Conservation (phyloP, 352 stramenopile genomes). For the Globisporangium sylvaticum region DNA sequence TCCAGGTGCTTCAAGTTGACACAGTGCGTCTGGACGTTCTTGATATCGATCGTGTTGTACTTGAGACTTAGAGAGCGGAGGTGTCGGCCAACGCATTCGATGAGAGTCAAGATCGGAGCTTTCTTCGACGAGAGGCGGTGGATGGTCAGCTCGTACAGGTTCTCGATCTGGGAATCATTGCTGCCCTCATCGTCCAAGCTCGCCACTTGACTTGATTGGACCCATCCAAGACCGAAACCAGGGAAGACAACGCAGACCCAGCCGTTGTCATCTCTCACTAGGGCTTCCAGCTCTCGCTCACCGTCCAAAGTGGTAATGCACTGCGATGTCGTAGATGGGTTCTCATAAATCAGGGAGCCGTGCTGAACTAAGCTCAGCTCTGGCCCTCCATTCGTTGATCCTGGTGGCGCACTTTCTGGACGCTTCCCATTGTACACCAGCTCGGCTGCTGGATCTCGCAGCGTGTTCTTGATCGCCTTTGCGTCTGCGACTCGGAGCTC, state of each 20-base stretch:
- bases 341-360: background rate
- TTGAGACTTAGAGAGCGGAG: constrained; percentile 6
- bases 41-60: constrained; percentile 5
- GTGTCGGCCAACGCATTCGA: constrained; percentile 4
- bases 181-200: background rate
- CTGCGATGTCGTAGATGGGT: background rate
- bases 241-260: constrained; percentile 4
- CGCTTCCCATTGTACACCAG: constrained; percentile 1
- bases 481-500: constrained; percentile 1
- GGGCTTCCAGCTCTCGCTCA: constrained; percentile 1
- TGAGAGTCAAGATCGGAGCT: constrained; percentile 4
- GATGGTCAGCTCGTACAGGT: constrained; percentile 3
- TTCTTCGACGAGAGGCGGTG: constrained; percentile 9
- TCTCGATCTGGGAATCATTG: background rate
- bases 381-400: background rate
- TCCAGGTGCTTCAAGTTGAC: constrained; percentile 7
- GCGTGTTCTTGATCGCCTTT: constrained; percentile 8
- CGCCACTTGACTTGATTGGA: background rate
- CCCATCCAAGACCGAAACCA: constrained; percentile 7
- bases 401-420: background rate
- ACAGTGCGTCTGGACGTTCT: background rate
- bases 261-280: background rate
- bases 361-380: background rate
- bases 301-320: background rate
- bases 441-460: constrained; percentile 1